Conservation (phyloP, 257 asterid genomes). For the Jacaranda copaia region DNA sequence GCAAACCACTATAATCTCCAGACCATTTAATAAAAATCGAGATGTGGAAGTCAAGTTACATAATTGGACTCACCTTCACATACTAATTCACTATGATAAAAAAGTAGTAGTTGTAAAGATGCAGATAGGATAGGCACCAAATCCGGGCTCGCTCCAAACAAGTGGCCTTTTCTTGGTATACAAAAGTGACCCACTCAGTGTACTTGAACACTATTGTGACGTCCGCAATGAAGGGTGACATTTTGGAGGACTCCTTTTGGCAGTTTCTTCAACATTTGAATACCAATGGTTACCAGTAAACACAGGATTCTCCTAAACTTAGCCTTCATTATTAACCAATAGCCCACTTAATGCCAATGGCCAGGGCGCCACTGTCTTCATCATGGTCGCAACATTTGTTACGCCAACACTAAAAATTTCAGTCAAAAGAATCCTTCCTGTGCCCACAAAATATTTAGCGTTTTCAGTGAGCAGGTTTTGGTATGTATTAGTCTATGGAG, state of each 20-base stretch:
- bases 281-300: background rate
- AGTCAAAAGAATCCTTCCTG: constrained; percentile 25
- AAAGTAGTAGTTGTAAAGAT: background rate
- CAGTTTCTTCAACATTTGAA: constrained; percentile 15
- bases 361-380: constrained; percentile 33
- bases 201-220: constrained; percentile 26
- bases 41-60: no score
- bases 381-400: constrained; percentile 20
- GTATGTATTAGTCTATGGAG: background rate
- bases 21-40: no score
- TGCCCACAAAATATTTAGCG: constrained; percentile 20
- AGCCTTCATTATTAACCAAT: background rate
- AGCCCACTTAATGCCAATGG: constrained; percentile 19
- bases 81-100: background rate
- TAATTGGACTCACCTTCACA: no score
- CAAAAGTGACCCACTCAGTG: constrained; percentile 31
- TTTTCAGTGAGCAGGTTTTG: constrained; percentile 20
- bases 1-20: no score
- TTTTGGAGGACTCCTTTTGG: constrained; percentile 45
- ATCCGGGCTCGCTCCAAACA: constrained; percentile 2
- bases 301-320: background rate
- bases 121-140: constrained; percentile 21
- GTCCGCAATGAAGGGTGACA: constrained; percentile 30
- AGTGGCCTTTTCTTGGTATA: background rate
- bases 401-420: constrained; percentile 27